Base-by-base conservation (phyloP, 2,329 filamentous ascomycete species). In the Colletotrichum sublineola region DNA sequence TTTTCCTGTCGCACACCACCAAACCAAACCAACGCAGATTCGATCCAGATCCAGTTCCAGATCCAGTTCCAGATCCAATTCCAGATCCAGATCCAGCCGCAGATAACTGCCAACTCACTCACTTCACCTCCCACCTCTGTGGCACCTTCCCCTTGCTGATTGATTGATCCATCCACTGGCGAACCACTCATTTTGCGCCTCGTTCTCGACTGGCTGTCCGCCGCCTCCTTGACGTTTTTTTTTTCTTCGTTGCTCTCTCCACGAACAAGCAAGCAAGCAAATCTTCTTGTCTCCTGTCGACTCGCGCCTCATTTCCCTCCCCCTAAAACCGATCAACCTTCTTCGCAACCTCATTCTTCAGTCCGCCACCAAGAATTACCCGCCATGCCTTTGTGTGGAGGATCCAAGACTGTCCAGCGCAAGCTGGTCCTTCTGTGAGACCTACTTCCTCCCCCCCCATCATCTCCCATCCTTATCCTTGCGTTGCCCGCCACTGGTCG, bases 401-500 rank as follows among this genome's bases (percentile, higher is more conserved):
- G 92, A 76, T 91, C 90, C 75, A 94, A 97, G 86, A 95, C 94
- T 68, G 94, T 96, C 78, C 94, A 97, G 90, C 94, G 95, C 85
- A 98, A 98, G 91, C 93, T 98, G 85, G 95, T 98, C 80, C 89
- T 98, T 78, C 88, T 98, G 93, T 97, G 85, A 81, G 90, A 89
- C 74, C 71, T 68, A 74, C 80, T 40, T 15, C 78, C 78, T 46
- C 48, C 50, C 38, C 24, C 24, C 24, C 24, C 24, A 24, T 24
- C 14, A n/a, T 57, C 50, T 40, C 33, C 20, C 46, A 3, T 48
- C n/a, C 46, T 24, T 44, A 36, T 48, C 24, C 56, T 57, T 66
- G 52, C 42, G 44, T 66, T 63, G 58, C 53, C 68, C 62, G 57
- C 57, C n/a, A n/a, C 44, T 57, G 29, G 29, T 38, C 46, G 71